Evolutionary conservation across 768 basidiomycete species (phyloP), one percentile per base, ranked within the genome.

Genomic region (Phylloporus sp.): DNA sequence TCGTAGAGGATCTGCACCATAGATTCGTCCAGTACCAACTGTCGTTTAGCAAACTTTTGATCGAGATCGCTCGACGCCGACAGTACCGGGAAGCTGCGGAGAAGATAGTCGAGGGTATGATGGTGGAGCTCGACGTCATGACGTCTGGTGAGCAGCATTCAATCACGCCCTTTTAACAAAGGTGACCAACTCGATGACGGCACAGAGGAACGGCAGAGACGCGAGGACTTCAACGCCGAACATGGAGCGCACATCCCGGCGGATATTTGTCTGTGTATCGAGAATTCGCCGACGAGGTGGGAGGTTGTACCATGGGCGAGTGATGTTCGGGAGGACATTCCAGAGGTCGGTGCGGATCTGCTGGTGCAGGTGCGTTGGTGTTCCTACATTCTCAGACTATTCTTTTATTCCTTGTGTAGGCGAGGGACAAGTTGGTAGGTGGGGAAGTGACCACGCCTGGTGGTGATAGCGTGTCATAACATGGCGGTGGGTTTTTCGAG

Each of bases 211-310:
- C 73, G 74, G 18, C 70, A 72, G 46, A 63, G 77, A 11, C 77
- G 90, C 29, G 74, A 76, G 38, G 75, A 73, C 27, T 92, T 92
- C 64, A 87, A 88, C 50, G 71, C 72, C 4, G 82, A 83, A 37
- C 81, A 90, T 40, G 89, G 87, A 0, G 73, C 73, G 11, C 78
- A 84, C 61, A 74, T 92, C 3, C 89, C 89, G 1, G 77, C 82
- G 52, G 90, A 92, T 54, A 74, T 92, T 31, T 91, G 90, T 60
- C 68, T 90, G 14, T 86, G 78, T 49, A 80, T 90, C 42, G 79
- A 77, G 53, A 86, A 90, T 60, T 64, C 76, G 9, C 89, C 89
- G 9, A 88, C 86, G 29, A 74, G 72, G 42, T 89, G 84, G 82
- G 78, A 84, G 49, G 73, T 89, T 11, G 60, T 77, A 1, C 81